Evolutionary conservation across 2,329 filamentous ascomycete species (phyloP), one percentile per base, ranked within the genome.

Genomic region (Alternaria alternata): DNA sequence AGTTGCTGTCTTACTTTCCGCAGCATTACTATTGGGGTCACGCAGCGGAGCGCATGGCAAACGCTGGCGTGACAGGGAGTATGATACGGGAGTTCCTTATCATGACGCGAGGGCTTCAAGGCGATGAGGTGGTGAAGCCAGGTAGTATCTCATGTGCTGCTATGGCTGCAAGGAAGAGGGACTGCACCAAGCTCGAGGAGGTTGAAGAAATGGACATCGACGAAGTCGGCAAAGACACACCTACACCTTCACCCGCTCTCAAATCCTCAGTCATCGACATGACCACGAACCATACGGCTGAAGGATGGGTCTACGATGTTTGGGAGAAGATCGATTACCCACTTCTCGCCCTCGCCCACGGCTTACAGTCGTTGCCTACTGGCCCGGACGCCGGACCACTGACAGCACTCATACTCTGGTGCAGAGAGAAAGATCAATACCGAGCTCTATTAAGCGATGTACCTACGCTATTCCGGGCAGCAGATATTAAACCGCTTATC

Each of bases 281-380:
- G 16, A 46, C 43, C 3, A 18, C 11, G 14, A 28, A 44, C 14
- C 69, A 67, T 24, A 67, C 66, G 0, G 62, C 67, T 3, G 59
- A 68, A 11, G 55, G 44, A 0, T 71, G 69, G 69, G 24, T 28
- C 0, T 57, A 62, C 36, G n/a, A 44, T 0, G 42, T 48, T 1
- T 65, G 54, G 54, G 62, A 64, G 7, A 51, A 26, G 9, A 59
- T 42, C 1, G 65, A 71, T 22, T 71, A 71, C 20, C 69, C 69
- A 2, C 52, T 71, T 4, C 60, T 70, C 1, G 67, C 52, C 1
- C 61, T 71, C 2, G 43, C 63, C 0, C 63, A 66, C 7, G 68
- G 68, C 0, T 34, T 71, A 3, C 28, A 41, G 4, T 16, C 57
- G 1, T 43, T 68, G 7, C 69, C 69, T 2, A 41, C 57, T 1